Percentiles rank a stretch among this genome's conserved stretches.
Conservation (phyloP, 2,329 filamentous ascomycete species). For the Onygenales sp. region DNA sequence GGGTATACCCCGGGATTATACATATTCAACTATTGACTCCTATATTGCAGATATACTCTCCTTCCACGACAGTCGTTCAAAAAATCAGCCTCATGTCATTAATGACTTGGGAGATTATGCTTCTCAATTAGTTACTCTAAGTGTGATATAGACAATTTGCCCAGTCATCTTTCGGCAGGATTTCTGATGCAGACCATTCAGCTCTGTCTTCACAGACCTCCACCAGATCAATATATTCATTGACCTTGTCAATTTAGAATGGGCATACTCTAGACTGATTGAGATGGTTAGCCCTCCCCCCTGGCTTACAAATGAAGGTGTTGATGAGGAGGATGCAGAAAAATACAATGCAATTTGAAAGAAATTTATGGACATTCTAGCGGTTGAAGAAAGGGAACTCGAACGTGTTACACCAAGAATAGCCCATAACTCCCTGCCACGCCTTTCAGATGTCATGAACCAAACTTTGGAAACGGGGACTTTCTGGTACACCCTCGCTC, state of each 20-base stretch:
- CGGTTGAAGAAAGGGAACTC: slow-evolving; percentile 4
- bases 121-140: slow-evolving; percentile 20
- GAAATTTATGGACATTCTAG: slow-evolving; percentile 9
- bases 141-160: slow-evolving; percentile 19
- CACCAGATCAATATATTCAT: slow-evolving; percentile 29
- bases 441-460: slow-evolving; percentile 10
- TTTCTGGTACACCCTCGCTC: background rate
- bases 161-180: slow-evolving; percentile 19
- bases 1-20: slow-evolving; percentile 14
- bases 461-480: slow-evolving; percentile 11
- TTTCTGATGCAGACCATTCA: slow-evolving; percentile 26
- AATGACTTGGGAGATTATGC: slow-evolving; percentile 17
- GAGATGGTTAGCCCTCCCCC: slow-evolving; percentile 20
- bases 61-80: slow-evolving; percentile 18
- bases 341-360: slow-evolving; percentile 4
- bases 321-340: slow-evolving; percentile 12
- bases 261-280: slow-evolving; percentile 21
- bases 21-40: slow-evolving; percentile 16
- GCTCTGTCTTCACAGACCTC: slow-evolving; percentile 28
- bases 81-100: slow-evolving; percentile 19
- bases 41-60: slow-evolving; percentile 19
- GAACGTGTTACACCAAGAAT: background rate
- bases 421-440: background rate
- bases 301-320: slow-evolving; percentile 17
- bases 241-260: slow-evolving; percentile 25